Base-by-base conservation (phyloP, 352 stramenopile genomes). In the Aphanomyces invadans region DNA sequence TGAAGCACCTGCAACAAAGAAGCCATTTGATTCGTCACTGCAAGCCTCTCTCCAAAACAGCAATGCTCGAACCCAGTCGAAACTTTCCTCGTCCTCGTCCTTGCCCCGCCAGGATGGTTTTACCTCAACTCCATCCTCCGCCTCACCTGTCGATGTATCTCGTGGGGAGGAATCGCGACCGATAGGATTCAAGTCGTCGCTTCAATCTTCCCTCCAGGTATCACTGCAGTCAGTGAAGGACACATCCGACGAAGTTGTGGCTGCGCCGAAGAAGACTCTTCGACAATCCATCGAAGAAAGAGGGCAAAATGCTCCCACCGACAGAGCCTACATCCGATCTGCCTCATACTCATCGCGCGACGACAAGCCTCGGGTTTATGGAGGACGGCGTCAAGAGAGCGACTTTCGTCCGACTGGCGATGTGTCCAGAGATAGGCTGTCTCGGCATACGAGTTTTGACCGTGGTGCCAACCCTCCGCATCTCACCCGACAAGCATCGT, bases 1-100 rank as follows among this genome's bases (percentile, higher is more conserved):
- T n/a, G n/a, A n/a, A n/a, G n/a, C n/a, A 21, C n/a, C 46, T 23
- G n/a, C 10, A 54, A n/a, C n/a, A 11, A 25, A 25, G 26, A 54
- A 54, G 69, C 71, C 60, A 67, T 68, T 46, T 64, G 70, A 81
- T 44, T 90, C 81, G 2, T 88, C 81, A 15, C 38, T 66, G 25
- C 15, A 29, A 54, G 57, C 57, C 21, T 65, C 57, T 61, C 12
- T 60, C n/a, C 17, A 42, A 33, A 32, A 10, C 57, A 54, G 26
- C n/a, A 29, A 10, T 54, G n/a, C 10, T 10, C 26, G 10, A 25
- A 23, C 46, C 46, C n/a, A 54, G 21, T 25, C 46, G 10, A 29
- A 54, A 54, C 10, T 5, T 9, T 25, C 12, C 7, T 25, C 21
- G 7, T 52, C 12, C 4, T 25, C 12, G 44, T 25, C 44, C 19